Evolutionary conservation across 2,329 filamentous ascomycete genomes (phyloP), one percentile per base, ranked within the genome.

Genomic region (Acarospora socialis): DNA sequence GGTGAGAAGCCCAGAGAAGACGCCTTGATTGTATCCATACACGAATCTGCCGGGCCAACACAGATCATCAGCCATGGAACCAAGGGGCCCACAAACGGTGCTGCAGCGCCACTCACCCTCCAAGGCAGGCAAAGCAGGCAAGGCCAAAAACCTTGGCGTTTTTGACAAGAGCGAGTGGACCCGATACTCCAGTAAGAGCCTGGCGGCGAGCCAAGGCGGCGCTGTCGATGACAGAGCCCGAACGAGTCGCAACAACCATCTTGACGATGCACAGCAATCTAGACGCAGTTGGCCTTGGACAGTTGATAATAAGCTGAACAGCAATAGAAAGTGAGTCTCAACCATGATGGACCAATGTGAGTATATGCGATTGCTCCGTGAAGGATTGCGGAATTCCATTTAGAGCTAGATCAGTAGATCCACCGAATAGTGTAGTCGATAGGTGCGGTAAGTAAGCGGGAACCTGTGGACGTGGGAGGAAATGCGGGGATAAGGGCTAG

Each of bases 61-160:
- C 73, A 73, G 4, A 66, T 45, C 1, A 62, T 61, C 6, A 73
- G 50, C 5, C 4, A n/a, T 7, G 28, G 17, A 13, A 51, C 47
- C 46, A 38, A 47, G 72, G 1, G 73, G 54, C 2, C 73, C 56
- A 32, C 23, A 40, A 28, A 16, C 7, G 16, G 15, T 15, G 10
- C 2, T 6, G 14, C 23, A 28, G 12, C 4, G 5, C 20, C 5
- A 19, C 20, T 8, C 40, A 43, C 37, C 71, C 70, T 13, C 72
- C 72, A 24, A 76, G 69, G 38, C 70, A 75, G 5, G 71, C 70
- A 47, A 76, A 76, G 24, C 66, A 55, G 2, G 70, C 68, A 36
- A 75, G 65, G n/a, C 63, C 56, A 41, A 72, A 70, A 10, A 76
- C 70, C 25, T 64, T 67, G 45, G 64, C 65, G 45, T 75, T 76